phyloP scores from a whole-genome alignment of 2,329 filamentous ascomycete genomes.

The Colletotrichum eremochloae region DNA sequence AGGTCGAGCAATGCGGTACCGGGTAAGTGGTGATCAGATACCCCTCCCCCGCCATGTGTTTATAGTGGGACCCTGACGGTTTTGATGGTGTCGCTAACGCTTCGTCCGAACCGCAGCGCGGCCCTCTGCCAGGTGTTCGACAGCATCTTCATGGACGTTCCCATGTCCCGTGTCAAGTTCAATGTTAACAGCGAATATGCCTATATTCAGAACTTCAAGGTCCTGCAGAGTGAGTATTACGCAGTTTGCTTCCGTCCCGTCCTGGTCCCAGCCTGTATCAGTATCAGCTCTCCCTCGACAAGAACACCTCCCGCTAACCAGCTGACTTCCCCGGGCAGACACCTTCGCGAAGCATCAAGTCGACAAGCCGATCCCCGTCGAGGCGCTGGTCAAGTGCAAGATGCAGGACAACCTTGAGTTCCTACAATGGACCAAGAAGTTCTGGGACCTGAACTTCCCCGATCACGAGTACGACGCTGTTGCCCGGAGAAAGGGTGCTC shows the following conservation, averaged over 20 bases:
- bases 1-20: constrained; percentile 98
- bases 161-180: constrained; percentile 97
- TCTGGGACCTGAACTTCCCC: constrained; percentile 98
- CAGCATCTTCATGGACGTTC: constrained; percentile 95
- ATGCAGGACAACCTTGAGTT: constrained; percentile 99
- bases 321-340: constrained; percentile 65
- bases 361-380: constrained; percentile 90
- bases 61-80: constrained; percentile 38
- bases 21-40: constrained; percentile 74
- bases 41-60: constrained; percentile 47
- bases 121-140: constrained; percentile 98
- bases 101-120: constrained; percentile 69
- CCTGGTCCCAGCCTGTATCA: background rate
- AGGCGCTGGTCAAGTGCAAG: constrained; percentile 94
- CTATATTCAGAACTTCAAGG: constrained; percentile 98
- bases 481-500: constrained; percentile 82
- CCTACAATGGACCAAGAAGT: constrained; percentile 94
- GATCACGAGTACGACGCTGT: constrained; percentile 97
- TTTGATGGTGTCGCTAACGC: constrained; percentile 44
- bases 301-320: constrained; percentile 23
- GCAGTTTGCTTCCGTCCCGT: background rate
- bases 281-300: background rate
- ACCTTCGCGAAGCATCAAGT: constrained; percentile 87
- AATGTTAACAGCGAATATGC: constrained; percentile 97
- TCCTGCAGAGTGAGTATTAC: constrained; percentile 84